A percentile compares a stretch with the other conserved stretches of the same genome.
phyloP scores from a whole-genome alignment of 805 yeast genomes.

The Zygosaccharomyces lentus region DNA sequence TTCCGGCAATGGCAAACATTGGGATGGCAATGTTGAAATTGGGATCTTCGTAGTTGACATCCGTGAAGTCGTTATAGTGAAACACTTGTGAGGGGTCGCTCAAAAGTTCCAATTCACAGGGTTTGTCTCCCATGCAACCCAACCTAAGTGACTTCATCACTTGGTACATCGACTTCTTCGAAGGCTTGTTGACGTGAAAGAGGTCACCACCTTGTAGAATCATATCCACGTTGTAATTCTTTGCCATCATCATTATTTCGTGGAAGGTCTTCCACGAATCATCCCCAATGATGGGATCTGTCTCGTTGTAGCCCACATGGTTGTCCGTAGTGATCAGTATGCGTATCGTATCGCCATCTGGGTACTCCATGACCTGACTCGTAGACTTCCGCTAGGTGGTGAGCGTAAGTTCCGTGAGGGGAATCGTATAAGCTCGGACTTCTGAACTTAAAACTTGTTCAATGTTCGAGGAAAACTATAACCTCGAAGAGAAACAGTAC shows the following conservation, averaged over 20 bases:
- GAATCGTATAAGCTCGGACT: not conserved
- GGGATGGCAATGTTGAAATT: slow-evolving; percentile 87
- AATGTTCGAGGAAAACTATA: not conserved
- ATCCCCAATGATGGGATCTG: slow-evolving; percentile 83
- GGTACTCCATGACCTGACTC: slow-evolving; percentile 22
- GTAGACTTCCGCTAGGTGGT: not conserved
- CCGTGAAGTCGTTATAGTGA: slow-evolving; percentile 55
- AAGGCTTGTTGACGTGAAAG: slow-evolving; percentile 86
- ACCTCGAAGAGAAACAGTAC: not conserved
- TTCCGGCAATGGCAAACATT: slow-evolving; percentile 87
- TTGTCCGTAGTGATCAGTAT: slow-evolving; percentile 89
- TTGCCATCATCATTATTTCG: slow-evolving; percentile 74
- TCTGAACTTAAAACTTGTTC: not conserved
- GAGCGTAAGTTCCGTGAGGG: not conserved
- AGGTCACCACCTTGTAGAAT: slow-evolving; percentile 89
- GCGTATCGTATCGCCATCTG: slow-evolving; percentile 56
- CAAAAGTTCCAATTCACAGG: slow-evolving; percentile 76
- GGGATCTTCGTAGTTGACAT: slow-evolving; percentile 85
- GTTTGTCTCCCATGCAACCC: slow-evolving; percentile 79
- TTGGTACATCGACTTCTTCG: slow-evolving; percentile 79
- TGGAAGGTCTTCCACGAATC: slow-evolving; percentile 86
- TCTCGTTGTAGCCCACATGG: slow-evolving; percentile 90
- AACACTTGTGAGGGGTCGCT: slow-evolving; percentile 70
- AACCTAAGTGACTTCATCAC: slow-evolving; percentile 68
- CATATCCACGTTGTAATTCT: slow-evolving; percentile 74